Conservation (phyloP, 441 rosid genomes). For the Gossypium lobatum region DNA sequence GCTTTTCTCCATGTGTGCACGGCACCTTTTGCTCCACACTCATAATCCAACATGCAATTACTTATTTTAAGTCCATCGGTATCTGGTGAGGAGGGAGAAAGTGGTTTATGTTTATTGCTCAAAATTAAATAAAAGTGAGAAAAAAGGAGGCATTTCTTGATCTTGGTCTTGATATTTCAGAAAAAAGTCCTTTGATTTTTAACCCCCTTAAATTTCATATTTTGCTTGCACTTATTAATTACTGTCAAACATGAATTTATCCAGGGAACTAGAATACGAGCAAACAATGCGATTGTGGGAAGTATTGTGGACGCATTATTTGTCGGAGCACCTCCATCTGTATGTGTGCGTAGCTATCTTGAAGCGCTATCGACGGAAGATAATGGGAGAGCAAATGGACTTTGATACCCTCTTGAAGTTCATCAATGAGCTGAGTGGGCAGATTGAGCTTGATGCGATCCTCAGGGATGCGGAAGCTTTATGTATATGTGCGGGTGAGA, state of each 20-base stretch:
- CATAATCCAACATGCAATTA: background rate
- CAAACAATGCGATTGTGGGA: slow-evolving; percentile 89
- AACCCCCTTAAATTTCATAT: background rate
- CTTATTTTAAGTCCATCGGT: background rate
- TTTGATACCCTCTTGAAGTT: slow-evolving; percentile 94
- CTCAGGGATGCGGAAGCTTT: slow-evolving; percentile 91
- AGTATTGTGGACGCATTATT: slow-evolving; percentile 85
- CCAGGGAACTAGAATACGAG: slow-evolving; percentile 87
- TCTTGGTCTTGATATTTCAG: background rate
- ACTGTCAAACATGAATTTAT: background rate
- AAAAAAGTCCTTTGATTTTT: background rate
- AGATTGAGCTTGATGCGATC: slow-evolving; percentile 60
- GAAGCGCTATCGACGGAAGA: slow-evolving; percentile 81
- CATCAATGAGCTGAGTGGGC: slow-evolving; percentile 87
- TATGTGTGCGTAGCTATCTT: slow-evolving; percentile 85
- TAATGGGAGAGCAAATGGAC: slow-evolving; percentile 93
- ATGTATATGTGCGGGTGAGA: slow-evolving; percentile 91
- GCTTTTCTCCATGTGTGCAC: background rate
- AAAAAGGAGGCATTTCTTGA: background rate
- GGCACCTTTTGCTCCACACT: background rate
- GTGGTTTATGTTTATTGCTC: background rate
- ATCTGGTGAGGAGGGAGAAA: background rate
- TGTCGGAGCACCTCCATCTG: slow-evolving; percentile 87
- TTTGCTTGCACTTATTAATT: background rate
- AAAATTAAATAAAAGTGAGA: background rate